Evolutionary conservation across 2,329 filamentous ascomycete species (phyloP).

Genomic region (Phyllosticta citriasiana): DNA sequence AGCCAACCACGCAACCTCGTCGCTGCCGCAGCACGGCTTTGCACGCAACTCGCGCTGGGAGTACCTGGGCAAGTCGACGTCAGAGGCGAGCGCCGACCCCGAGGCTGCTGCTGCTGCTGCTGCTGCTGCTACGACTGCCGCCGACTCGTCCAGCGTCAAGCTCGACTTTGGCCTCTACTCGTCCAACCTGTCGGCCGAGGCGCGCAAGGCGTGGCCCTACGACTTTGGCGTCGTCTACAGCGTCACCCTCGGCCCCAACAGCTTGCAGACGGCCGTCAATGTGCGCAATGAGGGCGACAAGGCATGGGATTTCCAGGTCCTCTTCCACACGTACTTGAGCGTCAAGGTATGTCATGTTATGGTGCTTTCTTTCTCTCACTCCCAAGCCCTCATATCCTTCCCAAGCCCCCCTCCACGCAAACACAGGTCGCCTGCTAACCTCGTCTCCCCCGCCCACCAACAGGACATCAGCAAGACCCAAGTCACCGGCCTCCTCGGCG

Average conservation of each 20-base stretch:
- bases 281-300: constrained; percentile 78
- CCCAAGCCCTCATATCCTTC: too few species aligned
- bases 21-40: constrained; percentile 88
- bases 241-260: constrained; percentile 68
- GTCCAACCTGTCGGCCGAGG: constrained; percentile 57
- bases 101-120: constrained; percentile 28
- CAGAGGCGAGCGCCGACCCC: constrained; percentile 40
- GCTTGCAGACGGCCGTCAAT: constrained; percentile 70
- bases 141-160: constrained; percentile 61
- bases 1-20: constrained; percentile 63
- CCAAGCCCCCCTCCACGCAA: too few species aligned
- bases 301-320: constrained; percentile 81
- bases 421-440: not conserved
- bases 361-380: too few species aligned
- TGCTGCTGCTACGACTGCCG: constrained; percentile 18
- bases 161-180: constrained; percentile 88
- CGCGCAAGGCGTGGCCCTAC: constrained; percentile 68
- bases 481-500: constrained; percentile 65
- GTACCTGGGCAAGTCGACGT: constrained; percentile 80
- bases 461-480: constrained; percentile 70
- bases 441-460: not conserved
- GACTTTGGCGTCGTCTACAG: constrained; percentile 89
- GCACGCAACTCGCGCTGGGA: constrained; percentile 87
- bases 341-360: constrained; percentile 53
- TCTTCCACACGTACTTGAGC: constrained; percentile 84